Conservation (phyloP, 2,329 filamentous ascomycete genomes). For the Bipolaris sorokiniana region DNA sequence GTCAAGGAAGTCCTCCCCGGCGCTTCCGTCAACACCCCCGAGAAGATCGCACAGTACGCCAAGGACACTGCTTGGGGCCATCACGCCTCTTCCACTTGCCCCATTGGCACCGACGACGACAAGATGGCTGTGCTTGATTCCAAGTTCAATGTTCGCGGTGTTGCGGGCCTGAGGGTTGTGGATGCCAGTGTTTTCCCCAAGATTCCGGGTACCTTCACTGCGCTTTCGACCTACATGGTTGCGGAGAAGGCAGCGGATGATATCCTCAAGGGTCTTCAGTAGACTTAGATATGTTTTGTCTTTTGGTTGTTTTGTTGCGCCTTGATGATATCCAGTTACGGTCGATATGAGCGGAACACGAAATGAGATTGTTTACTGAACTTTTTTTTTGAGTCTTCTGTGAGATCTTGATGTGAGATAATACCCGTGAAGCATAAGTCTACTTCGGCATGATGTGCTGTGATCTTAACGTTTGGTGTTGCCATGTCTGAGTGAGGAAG, state of each 20-base stretch:
- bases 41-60: slow-evolving; percentile 36
- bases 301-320: background rate
- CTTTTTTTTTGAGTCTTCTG: no score
- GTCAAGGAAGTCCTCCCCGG: slow-evolving; percentile 57
- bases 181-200: slow-evolving; percentile 41
- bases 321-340: background rate
- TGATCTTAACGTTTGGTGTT: background rate
- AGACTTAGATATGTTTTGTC: slow-evolving; percentile 1
- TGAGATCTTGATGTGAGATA: no score
- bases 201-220: slow-evolving; percentile 60
- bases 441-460: background rate
- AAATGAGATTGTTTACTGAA: background rate
- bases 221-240: slow-evolving; percentile 62
- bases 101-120: slow-evolving; percentile 60
- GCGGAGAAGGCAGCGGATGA: slow-evolving; percentile 68
- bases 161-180: slow-evolving; percentile 58
- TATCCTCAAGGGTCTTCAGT: slow-evolving; percentile 50
- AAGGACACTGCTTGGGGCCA: slow-evolving; percentile 54
- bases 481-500: no score
- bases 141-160: slow-evolving; percentile 59
- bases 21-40: slow-evolving; percentile 49
- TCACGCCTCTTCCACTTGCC: slow-evolving; percentile 64
- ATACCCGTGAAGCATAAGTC: no score
- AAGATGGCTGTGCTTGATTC: slow-evolving; percentile 61
- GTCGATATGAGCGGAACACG: background rate